A percentile compares a stretch with the other conserved stretches of the same genome.
phyloP scores from a whole-genome alignment of 1,284 basidiomycete species.

The Cystobasidium slooffiae region DNA sequence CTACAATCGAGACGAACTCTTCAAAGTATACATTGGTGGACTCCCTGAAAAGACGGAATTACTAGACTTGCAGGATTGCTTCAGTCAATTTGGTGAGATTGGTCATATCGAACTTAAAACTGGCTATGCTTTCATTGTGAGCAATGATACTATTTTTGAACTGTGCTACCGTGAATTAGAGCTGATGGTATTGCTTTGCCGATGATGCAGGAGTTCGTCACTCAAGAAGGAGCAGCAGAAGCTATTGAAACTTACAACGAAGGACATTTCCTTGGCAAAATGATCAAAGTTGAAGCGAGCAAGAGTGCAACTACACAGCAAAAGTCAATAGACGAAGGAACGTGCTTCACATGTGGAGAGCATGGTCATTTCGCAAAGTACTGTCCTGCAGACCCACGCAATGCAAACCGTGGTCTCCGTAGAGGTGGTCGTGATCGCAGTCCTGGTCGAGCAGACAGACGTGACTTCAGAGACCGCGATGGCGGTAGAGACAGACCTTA shows the following conservation, averaged over 20 bases:
- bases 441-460: constrained; percentile 5
- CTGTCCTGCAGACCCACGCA: constrained; percentile 38
- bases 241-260: constrained; percentile 53
- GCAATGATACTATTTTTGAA: constrained; percentile 2
- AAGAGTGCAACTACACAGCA: constrained; percentile 45
- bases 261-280: constrained; percentile 53
- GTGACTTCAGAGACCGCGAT: constrained; percentile 7
- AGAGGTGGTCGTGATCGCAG: constrained; percentile 14
- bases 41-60: constrained; percentile 50
- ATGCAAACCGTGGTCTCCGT: constrained; percentile 2
- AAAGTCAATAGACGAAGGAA: constrained; percentile 22
- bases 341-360: constrained; percentile 43
- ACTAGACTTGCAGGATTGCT: constrained; percentile 52
- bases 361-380: constrained; percentile 41
- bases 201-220: constrained; percentile 48
- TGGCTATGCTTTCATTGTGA: constrained; percentile 53
- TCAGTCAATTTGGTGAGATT: constrained; percentile 52
- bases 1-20: constrained; percentile 11
- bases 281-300: constrained; percentile 52
- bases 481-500: constrained; percentile 25
- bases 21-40: constrained; percentile 53
- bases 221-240: constrained; percentile 47
- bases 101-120: constrained; percentile 49
- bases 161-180: background rate
- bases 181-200: background rate